These are phyloP conservation scores for Stevia rebaudiana DNA, from an alignment of 140 eudicot genomes.

Conservation along the genomic window DNA sequence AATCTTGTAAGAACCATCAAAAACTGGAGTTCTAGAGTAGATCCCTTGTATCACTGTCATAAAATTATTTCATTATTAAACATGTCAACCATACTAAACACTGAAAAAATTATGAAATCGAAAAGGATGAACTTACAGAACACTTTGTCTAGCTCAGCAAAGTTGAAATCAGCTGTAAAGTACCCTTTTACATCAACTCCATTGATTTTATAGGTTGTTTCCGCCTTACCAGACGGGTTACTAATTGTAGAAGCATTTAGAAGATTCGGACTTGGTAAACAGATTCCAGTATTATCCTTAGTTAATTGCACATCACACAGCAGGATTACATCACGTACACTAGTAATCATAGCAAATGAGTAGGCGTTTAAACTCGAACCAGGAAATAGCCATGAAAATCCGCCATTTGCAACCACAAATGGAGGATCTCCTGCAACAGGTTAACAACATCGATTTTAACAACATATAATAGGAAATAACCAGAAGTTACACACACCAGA, in stretches of 20 bases:
- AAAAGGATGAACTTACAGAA: slow-evolving; percentile 39
- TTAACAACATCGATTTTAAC: neutral
- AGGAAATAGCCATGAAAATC: slow-evolving; percentile 79
- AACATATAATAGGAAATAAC: too few species aligned
- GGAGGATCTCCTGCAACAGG: slow-evolving; percentile 59
- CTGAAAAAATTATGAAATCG: neutral
- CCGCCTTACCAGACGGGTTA: neutral
- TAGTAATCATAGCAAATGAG: slow-evolving; percentile 25
- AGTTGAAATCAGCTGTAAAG: slow-evolving; percentile 56
- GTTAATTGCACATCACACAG: slow-evolving; percentile 93
- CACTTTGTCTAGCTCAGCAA: slow-evolving; percentile 35
- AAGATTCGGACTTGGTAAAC: slow-evolving; percentile 51
- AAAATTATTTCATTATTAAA: neutral
- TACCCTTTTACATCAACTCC: slow-evolving; percentile 42
- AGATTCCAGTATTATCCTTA: slow-evolving; percentile 59
- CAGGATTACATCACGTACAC: slow-evolving; percentile 38
- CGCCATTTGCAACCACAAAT: slow-evolving; percentile 67
- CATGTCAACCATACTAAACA: neutral
- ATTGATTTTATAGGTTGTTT: slow-evolving; percentile 49
- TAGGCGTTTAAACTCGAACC: slow-evolving; percentile 58
- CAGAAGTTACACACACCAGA: too few species aligned
- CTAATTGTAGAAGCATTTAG: slow-evolving; percentile 37
- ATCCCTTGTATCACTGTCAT: slow-evolving; percentile 62
- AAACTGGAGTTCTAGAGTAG: slow-evolving; percentile 39
- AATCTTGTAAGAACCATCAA: slow-evolving; percentile 37